Percentiles rank a stretch among this genome's conserved stretches.
Evolutionary conservation across 2,329 filamentous ascomycete genomes (phyloP).

Genomic region (Apiospora rasikravindrae): DNA sequence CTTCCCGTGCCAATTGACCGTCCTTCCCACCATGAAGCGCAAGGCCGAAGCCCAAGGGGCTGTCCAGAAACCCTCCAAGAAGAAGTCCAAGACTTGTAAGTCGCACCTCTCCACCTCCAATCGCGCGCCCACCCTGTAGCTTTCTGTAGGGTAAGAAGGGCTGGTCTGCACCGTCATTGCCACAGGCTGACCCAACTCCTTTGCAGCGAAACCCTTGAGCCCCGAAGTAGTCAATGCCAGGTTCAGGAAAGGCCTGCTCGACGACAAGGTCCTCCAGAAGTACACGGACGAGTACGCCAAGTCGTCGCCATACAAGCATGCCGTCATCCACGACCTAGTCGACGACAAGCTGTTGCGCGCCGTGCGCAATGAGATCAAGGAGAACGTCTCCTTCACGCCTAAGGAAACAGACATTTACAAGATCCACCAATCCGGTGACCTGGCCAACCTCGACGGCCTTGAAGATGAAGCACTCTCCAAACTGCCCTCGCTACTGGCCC

Average conservation of each 20-base stretch:
- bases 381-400: slow-evolving; percentile 92
- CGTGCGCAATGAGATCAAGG: slow-evolving; percentile 86
- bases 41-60: slow-evolving; percentile 55
- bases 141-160: slow-evolving; percentile 14
- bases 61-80: slow-evolving; percentile 53
- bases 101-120: slow-evolving; percentile 19
- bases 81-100: slow-evolving; percentile 55
- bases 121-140: slow-evolving; percentile 1
- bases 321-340: slow-evolving; percentile 83
- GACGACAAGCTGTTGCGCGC: slow-evolving; percentile 80
- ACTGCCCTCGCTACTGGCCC: slow-evolving; percentile 84
- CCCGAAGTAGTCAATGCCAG: slow-evolving; percentile 58
- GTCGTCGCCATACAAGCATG: slow-evolving; percentile 84
- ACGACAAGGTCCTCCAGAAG: slow-evolving; percentile 58
- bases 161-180: neutral
- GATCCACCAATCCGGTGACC: slow-evolving; percentile 97
- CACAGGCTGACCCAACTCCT: neutral
- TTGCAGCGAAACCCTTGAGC: slow-evolving; percentile 47
- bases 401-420: slow-evolving; percentile 99
- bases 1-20: slow-evolving; percentile 29
- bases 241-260: slow-evolving; percentile 72
- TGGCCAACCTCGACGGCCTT: slow-evolving; percentile 94
- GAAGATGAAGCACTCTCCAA: slow-evolving; percentile 84
- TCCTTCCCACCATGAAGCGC: slow-evolving; percentile 58
- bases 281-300: slow-evolving; percentile 68